Percentiles rank a stretch among this genome's conserved stretches.
These are phyloP conservation scores for Aspergillus ostianus DNA, from an alignment of 495 filamentous ascomycete species.

Conservation along the genomic window DNA sequence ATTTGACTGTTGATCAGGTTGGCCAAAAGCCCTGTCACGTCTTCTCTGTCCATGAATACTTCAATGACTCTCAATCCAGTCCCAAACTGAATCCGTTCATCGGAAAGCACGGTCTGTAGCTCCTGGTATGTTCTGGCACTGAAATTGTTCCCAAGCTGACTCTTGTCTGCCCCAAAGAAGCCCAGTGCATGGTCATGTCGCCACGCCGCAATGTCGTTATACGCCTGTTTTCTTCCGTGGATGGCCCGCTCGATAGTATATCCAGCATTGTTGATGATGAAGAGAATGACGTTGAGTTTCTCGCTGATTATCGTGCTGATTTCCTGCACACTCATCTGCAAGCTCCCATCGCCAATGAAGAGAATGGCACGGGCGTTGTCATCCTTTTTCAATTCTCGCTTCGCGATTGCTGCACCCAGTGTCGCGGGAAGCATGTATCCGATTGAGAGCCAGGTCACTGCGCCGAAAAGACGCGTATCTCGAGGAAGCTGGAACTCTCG, in stretches of 20 bases:
- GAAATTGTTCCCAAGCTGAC: constrained; percentile 25
- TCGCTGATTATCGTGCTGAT: constrained; percentile 73
- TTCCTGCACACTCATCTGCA: constrained; percentile 79
- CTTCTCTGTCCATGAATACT: constrained; percentile 46
- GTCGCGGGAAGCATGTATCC: constrained; percentile 49
- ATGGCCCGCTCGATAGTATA: constrained; percentile 76
- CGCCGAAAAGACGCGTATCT: constrained; percentile 30
- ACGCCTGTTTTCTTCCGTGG: constrained; percentile 68
- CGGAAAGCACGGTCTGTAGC: constrained; percentile 32
- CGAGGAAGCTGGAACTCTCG: constrained; percentile 30
- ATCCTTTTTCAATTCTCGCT: constrained; percentile 18
- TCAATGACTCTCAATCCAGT: constrained; percentile 44
- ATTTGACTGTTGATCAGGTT: constrained; percentile 12
- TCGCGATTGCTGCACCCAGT: constrained; percentile 49
- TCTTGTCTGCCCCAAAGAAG: constrained; percentile 45
- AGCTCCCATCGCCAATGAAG: constrained; percentile 78
- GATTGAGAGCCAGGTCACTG: constrained; percentile 43
- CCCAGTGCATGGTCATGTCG: constrained; percentile 47
- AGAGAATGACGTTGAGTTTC: constrained; percentile 66
- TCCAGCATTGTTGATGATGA: constrained; percentile 74
- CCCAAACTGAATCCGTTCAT: constrained; percentile 33
- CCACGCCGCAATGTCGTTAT: constrained; percentile 73
- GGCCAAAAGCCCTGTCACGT: constrained; percentile 27
- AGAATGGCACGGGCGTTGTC: constrained; percentile 39
- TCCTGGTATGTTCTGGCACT: constrained; percentile 36